Evolutionary conservation across 495 filamentous ascomycete species (phyloP).

Genomic region (Lindgomyces ingoldianus): DNA sequence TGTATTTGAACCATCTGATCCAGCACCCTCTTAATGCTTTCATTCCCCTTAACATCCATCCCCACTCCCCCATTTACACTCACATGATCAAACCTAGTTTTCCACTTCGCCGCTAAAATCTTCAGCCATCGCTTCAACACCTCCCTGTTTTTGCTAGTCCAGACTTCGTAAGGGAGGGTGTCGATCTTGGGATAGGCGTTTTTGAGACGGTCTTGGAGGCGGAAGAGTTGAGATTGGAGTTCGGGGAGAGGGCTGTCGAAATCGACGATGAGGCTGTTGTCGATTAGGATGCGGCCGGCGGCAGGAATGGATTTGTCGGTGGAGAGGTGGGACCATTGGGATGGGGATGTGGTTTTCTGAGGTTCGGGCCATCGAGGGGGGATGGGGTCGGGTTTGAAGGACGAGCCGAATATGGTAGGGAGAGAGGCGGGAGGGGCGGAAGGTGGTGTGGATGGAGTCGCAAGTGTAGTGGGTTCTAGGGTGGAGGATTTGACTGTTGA

Average conservation of each 20-base stretch:
- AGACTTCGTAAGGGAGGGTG: constrained; percentile 27
- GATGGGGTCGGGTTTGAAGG: neutral
- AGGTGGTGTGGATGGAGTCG: too few species aligned
- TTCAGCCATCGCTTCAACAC: constrained; percentile 23
- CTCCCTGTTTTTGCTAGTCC: constrained; percentile 2
- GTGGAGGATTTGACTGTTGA: too few species aligned
- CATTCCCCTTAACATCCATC: neutral
- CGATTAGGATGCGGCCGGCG: neutral
- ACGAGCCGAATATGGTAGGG: neutral
- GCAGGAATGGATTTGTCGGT: too few species aligned
- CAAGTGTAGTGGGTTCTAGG: too few species aligned
- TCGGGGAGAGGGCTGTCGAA: too few species aligned
- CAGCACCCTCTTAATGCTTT: constrained; percentile 4
- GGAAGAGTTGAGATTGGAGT: constrained; percentile 14
- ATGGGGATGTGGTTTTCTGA: neutral
- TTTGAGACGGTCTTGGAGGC: constrained; percentile 7
- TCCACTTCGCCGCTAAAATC: constrained; percentile 22
- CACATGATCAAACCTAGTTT: constrained; percentile 16
- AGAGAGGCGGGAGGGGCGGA: too few species aligned
- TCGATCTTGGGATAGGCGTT: constrained; percentile 21
- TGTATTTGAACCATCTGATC: constrained; percentile 23
- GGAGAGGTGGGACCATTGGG: neutral
- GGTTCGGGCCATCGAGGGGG: constrained; percentile 6
- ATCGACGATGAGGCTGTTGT: neutral
- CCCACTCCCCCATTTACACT: neutral